Conservation (phyloP, 2,329 filamentous ascomycete species). For the Botrytis byssoidea region DNA sequence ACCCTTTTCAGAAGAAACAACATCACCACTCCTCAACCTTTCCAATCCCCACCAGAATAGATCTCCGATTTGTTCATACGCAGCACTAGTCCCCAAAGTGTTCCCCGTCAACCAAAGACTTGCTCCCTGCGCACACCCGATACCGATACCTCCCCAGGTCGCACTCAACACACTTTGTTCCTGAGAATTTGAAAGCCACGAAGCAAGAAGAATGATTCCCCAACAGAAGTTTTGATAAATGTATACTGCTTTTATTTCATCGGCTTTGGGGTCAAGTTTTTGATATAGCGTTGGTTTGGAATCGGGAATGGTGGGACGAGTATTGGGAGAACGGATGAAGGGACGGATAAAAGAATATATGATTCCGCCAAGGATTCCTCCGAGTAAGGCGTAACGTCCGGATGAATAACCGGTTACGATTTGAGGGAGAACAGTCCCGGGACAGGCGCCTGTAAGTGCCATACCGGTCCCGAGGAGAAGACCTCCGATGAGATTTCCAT, state of each 20-base stretch:
- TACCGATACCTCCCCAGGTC: slow-evolving; percentile 54
- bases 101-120: slow-evolving; percentile 53
- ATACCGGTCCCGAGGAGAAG: slow-evolving; percentile 63
- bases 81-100: slow-evolving; percentile 59
- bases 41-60: slow-evolving; percentile 46
- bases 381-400: slow-evolving; percentile 53
- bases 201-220: slow-evolving; percentile 19
- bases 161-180: slow-evolving; percentile 24
- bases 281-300: slow-evolving; percentile 30
- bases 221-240: slow-evolving; percentile 30
- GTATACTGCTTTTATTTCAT: slow-evolving; percentile 19
- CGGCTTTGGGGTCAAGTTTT: slow-evolving; percentile 13
- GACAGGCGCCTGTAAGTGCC: slow-evolving; percentile 63
- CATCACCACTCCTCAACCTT: background rate
- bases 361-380: slow-evolving; percentile 56
- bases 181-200: slow-evolving; percentile 17
- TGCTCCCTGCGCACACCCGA: slow-evolving; percentile 57
- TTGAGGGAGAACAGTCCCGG: slow-evolving; percentile 64
- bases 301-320: background rate
- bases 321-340: slow-evolving; percentile 13
- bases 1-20: background rate
- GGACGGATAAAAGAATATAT: slow-evolving; percentile 40
- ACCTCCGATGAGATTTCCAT: slow-evolving; percentile 66
- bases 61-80: slow-evolving; percentile 60
- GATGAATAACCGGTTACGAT: slow-evolving; percentile 52